Conservation (phyloP, 2,329 filamentous ascomycete genomes). For the Claviceps capensis region DNA sequence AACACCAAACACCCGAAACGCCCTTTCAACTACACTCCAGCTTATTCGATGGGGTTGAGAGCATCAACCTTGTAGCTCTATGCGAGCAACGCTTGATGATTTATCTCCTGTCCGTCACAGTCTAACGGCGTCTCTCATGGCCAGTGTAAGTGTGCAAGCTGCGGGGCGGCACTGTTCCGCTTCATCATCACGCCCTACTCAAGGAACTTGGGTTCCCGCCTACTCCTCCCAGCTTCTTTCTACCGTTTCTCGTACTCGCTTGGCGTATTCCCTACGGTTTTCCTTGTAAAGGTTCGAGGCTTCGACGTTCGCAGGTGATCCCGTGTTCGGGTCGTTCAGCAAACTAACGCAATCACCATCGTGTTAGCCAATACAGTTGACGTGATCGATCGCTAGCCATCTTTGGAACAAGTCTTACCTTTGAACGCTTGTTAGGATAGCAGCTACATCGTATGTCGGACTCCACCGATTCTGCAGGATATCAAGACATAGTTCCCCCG, state of each 20-base stretch:
- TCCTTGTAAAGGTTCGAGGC: constrained; percentile 98
- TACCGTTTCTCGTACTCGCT: constrained; percentile 88
- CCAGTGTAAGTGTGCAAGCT: too few species aligned
- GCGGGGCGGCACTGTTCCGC: background rate
- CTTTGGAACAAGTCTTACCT: constrained; percentile 41
- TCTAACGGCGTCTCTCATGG: background rate
- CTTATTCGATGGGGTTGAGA: background rate
- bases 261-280: constrained; percentile 90
- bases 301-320: constrained; percentile 92
- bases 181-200: background rate
- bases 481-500: constrained; percentile 88
- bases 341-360: constrained; percentile 42
- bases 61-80: background rate
- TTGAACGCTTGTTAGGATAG: constrained; percentile 93
- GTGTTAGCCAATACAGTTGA: too few species aligned
- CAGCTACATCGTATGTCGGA: constrained; percentile 95
- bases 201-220: constrained; percentile 4
- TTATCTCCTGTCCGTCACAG: background rate
- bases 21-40: constrained; percentile 9
- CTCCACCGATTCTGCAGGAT: constrained; percentile 98
- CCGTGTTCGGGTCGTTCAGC: constrained; percentile 97
- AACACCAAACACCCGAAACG: constrained; percentile 20
- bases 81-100: background rate
- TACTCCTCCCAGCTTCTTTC: constrained; percentile 99
- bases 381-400: too few species aligned